Conservation (phyloP, 768 basidiomycete genomes). For the Rhodosporidiobolus sp. region DNA sequence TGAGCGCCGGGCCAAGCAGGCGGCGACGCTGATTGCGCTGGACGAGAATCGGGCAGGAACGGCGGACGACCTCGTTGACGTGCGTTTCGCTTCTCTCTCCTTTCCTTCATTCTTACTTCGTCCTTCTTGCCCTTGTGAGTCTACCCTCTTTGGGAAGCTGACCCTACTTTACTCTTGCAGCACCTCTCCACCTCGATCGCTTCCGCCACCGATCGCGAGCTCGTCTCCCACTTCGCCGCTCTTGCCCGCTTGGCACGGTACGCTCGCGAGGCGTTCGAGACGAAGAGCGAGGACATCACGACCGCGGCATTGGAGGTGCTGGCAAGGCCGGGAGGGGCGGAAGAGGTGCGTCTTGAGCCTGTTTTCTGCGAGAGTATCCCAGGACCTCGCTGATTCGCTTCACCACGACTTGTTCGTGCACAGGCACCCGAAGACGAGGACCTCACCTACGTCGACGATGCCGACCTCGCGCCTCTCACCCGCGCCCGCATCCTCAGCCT, state of each 20-base stretch:
- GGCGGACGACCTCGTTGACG: conserved; percentile 36
- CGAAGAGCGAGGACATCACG: conserved; percentile 70
- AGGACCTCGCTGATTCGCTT: background rate
- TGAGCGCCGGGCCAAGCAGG: conserved; percentile 38
- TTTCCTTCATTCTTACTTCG: too few species aligned
- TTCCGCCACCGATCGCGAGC: conserved; percentile 54
- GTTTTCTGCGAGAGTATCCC: too few species aligned
- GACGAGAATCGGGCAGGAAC: conserved; percentile 7
- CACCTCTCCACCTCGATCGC: conserved; percentile 59
- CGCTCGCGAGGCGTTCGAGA: conserved; percentile 71
- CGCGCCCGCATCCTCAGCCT: conserved; percentile 70
- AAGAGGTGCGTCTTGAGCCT: conserved; percentile 37
- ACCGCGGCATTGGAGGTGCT: conserved; percentile 55
- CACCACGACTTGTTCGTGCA: background rate
- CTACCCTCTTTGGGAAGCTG: too few species aligned
- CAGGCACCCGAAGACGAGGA: conserved; percentile 52
- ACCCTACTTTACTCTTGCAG: conserved; percentile 50
- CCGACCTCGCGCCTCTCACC: conserved; percentile 59
- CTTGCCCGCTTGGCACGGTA: conserved; percentile 70
- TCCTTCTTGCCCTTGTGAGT: background rate
- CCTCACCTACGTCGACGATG: conserved; percentile 73
- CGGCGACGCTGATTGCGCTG: conserved; percentile 41
- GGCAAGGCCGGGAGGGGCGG: conserved; percentile 31
- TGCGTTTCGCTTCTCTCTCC: conserved; percentile 2
- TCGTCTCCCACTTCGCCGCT: conserved; percentile 67